Evolutionary conservation across 441 rosid species (phyloP).

Genomic region (Manihot esculenta): DNA sequence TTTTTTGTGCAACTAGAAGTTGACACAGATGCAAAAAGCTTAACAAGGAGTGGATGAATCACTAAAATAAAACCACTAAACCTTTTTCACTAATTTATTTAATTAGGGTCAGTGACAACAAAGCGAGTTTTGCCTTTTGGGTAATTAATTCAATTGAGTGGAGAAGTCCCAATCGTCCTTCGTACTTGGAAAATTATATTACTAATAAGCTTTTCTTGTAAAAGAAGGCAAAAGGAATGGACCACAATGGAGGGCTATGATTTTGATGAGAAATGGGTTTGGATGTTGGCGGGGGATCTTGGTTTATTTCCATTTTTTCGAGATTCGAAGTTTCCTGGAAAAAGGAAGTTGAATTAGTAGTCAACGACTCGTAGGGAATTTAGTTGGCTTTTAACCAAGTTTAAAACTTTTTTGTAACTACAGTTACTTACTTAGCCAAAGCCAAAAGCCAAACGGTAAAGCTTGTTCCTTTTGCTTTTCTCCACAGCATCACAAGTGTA

Average conservation of each 20-base stretch:
- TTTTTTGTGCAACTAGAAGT: too few relatives aligned
- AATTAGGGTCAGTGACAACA: background rate
- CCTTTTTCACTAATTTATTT: too few relatives aligned
- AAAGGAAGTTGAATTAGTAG: constrained; percentile 7
- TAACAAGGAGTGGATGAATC: too few relatives aligned
- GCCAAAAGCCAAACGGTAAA: too few relatives aligned
- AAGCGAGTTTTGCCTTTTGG: background rate
- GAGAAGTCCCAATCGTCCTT: background rate
- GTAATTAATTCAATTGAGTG: too few relatives aligned
- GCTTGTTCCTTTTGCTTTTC: too few relatives aligned
- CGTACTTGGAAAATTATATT: background rate
- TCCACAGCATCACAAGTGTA: too few relatives aligned
- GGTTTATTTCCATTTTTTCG: background rate
- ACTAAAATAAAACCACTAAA: too few relatives aligned
- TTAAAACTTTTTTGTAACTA: constrained; percentile 6
- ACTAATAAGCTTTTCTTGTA: background rate
- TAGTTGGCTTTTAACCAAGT: constrained; percentile 17
- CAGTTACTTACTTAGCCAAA: too few relatives aligned
- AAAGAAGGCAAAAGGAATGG: background rate
- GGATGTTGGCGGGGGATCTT: background rate
- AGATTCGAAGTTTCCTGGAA: constrained; percentile 22
- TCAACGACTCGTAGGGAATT: constrained; percentile 20
- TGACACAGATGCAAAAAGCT: too few relatives aligned
- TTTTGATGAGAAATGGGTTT: background rate
- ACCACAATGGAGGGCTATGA: constrained; percentile 7